Conservation (phyloP, 331 rosid species). For the Telfairia occidentalis region DNA sequence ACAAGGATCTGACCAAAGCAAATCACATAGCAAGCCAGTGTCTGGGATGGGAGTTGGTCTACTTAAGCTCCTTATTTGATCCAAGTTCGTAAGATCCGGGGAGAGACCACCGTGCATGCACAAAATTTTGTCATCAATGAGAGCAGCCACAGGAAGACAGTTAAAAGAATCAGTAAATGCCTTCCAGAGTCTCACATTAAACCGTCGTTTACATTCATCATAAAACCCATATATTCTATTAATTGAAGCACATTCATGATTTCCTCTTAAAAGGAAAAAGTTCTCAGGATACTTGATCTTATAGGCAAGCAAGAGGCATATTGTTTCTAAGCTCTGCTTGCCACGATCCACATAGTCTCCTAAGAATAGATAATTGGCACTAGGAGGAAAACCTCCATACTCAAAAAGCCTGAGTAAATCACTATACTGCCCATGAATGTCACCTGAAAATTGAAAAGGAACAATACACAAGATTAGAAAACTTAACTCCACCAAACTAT, state of each 20-base stretch:
- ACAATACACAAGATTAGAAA: neutral
- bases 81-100: slow-evolving; percentile 75
- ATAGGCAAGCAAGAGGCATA: slow-evolving; percentile 90
- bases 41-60: slow-evolving; percentile 84
- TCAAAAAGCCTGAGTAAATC: slow-evolving; percentile 90
- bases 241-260: slow-evolving; percentile 92
- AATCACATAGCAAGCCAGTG: slow-evolving; percentile 89
- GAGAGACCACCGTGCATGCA: slow-evolving; percentile 99
- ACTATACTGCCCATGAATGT: slow-evolving; percentile 96
- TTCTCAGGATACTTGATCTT: slow-evolving; percentile 86
- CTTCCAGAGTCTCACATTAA: slow-evolving; percentile 96
- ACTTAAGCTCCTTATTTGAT: slow-evolving; percentile 57
- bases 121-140: slow-evolving; percentile 83
- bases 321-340: slow-evolving; percentile 94
- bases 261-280: slow-evolving; percentile 89
- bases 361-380: slow-evolving; percentile 75
- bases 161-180: slow-evolving; percentile 83
- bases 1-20: slow-evolving; percentile 98
- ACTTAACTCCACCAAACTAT: neutral
- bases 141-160: slow-evolving; percentile 98
- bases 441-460: slow-evolving; percentile 49
- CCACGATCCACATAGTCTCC: slow-evolving; percentile 98
- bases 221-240: slow-evolving; percentile 94
- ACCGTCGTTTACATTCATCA: slow-evolving; percentile 92
- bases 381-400: slow-evolving; percentile 94